These are phyloP conservation scores for Fonsecaea pugnacius DNA, from an alignment of 2,329 filamentous ascomycete genomes.

Conservation along the genomic window DNA sequence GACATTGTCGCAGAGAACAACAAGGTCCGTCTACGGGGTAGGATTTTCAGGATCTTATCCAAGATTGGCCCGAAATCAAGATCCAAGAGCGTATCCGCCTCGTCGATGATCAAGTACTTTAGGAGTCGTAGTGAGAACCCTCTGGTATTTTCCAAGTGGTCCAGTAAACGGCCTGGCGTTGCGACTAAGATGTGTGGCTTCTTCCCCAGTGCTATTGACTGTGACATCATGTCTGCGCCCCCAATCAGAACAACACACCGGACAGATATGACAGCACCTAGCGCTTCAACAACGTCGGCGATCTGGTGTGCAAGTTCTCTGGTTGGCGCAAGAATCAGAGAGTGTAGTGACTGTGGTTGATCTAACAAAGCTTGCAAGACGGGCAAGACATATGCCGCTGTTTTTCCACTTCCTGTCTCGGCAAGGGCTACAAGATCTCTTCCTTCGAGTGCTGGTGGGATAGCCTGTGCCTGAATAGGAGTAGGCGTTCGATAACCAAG, in stretches of 20 bases:
- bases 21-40: slow-evolving; percentile 77
- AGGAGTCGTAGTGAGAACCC: slow-evolving; percentile 83
- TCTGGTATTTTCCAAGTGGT: slow-evolving; percentile 95
- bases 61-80: slow-evolving; percentile 92
- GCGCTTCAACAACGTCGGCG: slow-evolving; percentile 80
- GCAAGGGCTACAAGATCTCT: slow-evolving; percentile 91
- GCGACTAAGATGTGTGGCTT: slow-evolving; percentile 93
- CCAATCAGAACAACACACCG: slow-evolving; percentile 85
- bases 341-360: slow-evolving; percentile 81
- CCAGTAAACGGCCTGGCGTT: slow-evolving; percentile 83
- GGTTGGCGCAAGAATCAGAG: slow-evolving; percentile 89
- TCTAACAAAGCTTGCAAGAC: slow-evolving; percentile 90
- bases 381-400: slow-evolving; percentile 89
- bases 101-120: slow-evolving; percentile 92
- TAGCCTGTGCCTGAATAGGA: slow-evolving; percentile 83
- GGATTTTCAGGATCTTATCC: slow-evolving; percentile 88
- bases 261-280: slow-evolving; percentile 86
- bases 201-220: slow-evolving; percentile 90
- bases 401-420: slow-evolving; percentile 95
- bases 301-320: slow-evolving; percentile 94
- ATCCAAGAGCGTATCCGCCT: slow-evolving; percentile 88
- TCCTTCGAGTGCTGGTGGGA: slow-evolving; percentile 77
- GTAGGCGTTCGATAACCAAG: slow-evolving; percentile 86
- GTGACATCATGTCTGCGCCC: slow-evolving; percentile 93
- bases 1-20: slow-evolving; percentile 95